These are phyloP conservation scores for Xanthoconium purpureum DNA, from an alignment of 768 basidiomycete genomes.

Conservation along the genomic window DNA sequence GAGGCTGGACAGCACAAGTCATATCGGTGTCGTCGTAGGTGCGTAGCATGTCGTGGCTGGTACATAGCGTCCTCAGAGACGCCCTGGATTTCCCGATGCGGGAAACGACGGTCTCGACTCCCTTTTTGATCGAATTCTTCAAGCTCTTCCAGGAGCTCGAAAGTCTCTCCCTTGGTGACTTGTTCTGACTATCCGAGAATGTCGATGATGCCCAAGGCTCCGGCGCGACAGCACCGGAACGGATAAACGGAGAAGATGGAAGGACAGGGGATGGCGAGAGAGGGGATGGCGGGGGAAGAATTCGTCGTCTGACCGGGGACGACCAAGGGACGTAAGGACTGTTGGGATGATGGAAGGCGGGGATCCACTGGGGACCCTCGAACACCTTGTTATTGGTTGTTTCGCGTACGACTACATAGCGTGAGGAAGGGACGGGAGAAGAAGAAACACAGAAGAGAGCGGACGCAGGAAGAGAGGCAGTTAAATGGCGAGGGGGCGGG, in stretches of 20 bases:
- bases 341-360: conserved; percentile 47
- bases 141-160: conserved; percentile 34
- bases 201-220: conserved; percentile 36
- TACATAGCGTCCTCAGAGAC: conserved; percentile 11
- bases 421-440: conserved; percentile 16
- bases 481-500: conserved; percentile 1
- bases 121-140: conserved; percentile 27
- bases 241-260: conserved; percentile 35
- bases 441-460: conserved; percentile 10
- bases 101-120: conserved; percentile 23
- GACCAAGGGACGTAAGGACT: conserved; percentile 57
- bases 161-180: conserved; percentile 16
- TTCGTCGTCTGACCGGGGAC: conserved; percentile 40
- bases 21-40: conserved; percentile 6
- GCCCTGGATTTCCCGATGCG: conserved; percentile 16
- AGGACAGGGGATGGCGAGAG: conserved; percentile 36
- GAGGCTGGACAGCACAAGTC: neutral
- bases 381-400: conserved; percentile 20
- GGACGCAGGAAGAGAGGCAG: conserved; percentile 17
- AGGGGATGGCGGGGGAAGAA: conserved; percentile 38
- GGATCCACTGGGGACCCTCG: conserved; percentile 34
- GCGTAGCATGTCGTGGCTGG: conserved; percentile 6
- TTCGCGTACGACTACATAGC: conserved; percentile 9
- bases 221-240: conserved; percentile 41
- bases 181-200: conserved; percentile 19